phyloP scores from a whole-genome alignment of 208 protist genomes.

The Borovskyia barvae region DNA sequence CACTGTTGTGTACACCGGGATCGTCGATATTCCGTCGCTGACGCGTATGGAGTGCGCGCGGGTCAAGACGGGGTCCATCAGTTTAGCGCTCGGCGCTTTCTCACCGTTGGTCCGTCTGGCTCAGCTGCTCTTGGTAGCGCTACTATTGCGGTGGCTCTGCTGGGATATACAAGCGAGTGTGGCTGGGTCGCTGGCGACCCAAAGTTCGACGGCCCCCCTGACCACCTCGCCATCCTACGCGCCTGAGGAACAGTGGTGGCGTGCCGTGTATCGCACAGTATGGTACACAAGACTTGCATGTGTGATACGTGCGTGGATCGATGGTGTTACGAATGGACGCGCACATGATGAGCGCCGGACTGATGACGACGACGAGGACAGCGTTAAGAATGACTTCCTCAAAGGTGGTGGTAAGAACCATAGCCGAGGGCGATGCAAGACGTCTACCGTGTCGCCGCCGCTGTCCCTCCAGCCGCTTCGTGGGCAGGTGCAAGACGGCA shows the following conservation, averaged over 20 bases:
- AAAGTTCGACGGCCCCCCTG: not conserved
- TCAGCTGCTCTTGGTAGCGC: constrained; percentile 14
- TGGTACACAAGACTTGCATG: constrained; percentile 5
- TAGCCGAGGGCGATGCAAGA: no score
- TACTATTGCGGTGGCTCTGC: constrained; percentile 24
- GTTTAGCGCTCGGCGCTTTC: constrained; percentile 9
- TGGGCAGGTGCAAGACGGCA: no score
- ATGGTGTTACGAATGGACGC: not conserved
- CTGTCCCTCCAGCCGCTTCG: no score
- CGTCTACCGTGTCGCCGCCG: no score
- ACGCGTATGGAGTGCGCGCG: constrained; percentile 19
- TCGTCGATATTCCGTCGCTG: constrained; percentile 14
- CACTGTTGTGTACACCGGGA: not conserved
- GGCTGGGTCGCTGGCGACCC: not conserved
- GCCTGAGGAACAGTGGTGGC: constrained; percentile 12
- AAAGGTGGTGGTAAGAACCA: no score
- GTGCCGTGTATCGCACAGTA: not conserved
- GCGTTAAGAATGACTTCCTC: no score
- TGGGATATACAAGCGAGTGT: constrained; percentile 5
- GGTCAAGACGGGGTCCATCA: constrained; percentile 5
- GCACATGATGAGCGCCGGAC: no score
- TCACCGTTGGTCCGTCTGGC: constrained; percentile 9
- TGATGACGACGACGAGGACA: no score
- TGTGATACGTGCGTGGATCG: not conserved
- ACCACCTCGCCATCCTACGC: not conserved